Percentiles rank a stretch among this genome's conserved stretches.
phyloP scores from a whole-genome alignment of 2,329 filamentous ascomycete species.

The Diaporthe citrichinensis region DNA sequence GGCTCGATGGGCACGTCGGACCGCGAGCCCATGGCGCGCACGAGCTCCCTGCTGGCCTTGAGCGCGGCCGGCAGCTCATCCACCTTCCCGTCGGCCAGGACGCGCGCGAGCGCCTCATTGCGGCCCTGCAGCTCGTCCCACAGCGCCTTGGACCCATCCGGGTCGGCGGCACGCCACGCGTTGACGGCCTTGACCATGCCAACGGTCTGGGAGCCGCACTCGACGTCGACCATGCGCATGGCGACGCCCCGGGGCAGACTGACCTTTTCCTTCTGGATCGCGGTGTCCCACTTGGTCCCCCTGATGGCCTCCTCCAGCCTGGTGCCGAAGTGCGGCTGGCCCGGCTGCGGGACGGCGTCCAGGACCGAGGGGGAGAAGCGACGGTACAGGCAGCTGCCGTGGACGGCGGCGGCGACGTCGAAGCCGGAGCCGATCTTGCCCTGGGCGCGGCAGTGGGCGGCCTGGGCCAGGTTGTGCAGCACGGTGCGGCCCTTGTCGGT shows the following conservation, averaged over 20 bases:
- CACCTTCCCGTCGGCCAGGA: constrained; percentile 67
- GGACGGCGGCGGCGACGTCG: constrained; percentile 93
- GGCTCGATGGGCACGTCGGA: constrained; percentile 93
- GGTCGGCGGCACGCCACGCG: constrained; percentile 79
- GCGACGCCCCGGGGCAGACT: constrained; percentile 80
- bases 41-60: constrained; percentile 69
- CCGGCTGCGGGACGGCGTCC: constrained; percentile 75
- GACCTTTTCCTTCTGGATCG: constrained; percentile 78
- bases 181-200: constrained; percentile 96
- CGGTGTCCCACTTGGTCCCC: constrained; percentile 79
- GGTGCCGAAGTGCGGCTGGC: constrained; percentile 75
- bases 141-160: constrained; percentile 74
- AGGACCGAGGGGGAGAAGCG: constrained; percentile 91
- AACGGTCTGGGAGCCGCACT: constrained; percentile 93
- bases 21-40: constrained; percentile 81
- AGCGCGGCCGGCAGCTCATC: constrained; percentile 62
- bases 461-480: constrained; percentile 94
- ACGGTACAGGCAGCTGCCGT: constrained; percentile 90
- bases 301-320: constrained; percentile 77
- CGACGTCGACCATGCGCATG: constrained; percentile 94
- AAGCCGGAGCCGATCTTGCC: constrained; percentile 97
- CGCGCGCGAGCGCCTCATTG: constrained; percentile 79
- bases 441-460: constrained; percentile 94
- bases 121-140: constrained; percentile 82
- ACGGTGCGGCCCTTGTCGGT: constrained; percentile 68